Percentiles rank a stretch among this genome's conserved stretches.
Evolutionary conservation across 371 early-diverging fungal species (phyloP).

Genomic region (Lichtheimia ramosa): DNA sequence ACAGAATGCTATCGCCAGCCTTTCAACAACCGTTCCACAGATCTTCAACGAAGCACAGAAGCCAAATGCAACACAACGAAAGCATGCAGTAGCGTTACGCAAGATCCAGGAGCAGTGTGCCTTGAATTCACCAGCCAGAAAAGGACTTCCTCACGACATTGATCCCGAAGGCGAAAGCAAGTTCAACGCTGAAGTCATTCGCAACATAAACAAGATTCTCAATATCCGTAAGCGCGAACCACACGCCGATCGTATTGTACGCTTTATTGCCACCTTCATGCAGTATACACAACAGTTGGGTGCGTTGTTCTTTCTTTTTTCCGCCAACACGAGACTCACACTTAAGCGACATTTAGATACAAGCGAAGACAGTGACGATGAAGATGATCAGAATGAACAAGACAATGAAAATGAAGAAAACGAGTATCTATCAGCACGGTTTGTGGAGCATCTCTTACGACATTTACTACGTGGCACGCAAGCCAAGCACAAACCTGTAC

Average conservation of each 20-base stretch:
- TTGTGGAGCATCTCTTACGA: slow-evolving; percentile 67
- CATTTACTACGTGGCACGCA: slow-evolving; percentile 74
- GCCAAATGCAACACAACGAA: slow-evolving; percentile 66
- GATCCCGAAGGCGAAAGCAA: slow-evolving; percentile 56
- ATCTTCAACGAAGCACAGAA: slow-evolving; percentile 82
- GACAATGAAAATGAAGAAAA: slow-evolving; percentile 32
- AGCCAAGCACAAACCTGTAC: slow-evolving; percentile 73
- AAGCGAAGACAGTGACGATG: slow-evolving; percentile 3
- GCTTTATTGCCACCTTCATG: slow-evolving; percentile 77
- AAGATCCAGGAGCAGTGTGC: slow-evolving; percentile 72
- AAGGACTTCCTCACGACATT: slow-evolving; percentile 40
- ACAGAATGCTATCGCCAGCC: slow-evolving; percentile 12
- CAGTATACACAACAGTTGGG: slow-evolving; percentile 70
- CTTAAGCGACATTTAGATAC: too few species aligned
- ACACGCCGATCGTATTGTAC: slow-evolving; percentile 71
- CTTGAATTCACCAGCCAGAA: slow-evolving; percentile 37
- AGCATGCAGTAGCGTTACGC: slow-evolving; percentile 72
- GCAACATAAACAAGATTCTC: slow-evolving; percentile 74
- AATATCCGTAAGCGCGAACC: slow-evolving; percentile 72
- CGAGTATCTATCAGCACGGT: slow-evolving; percentile 70
- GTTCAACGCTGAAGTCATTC: slow-evolving; percentile 69
- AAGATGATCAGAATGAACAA: slow-evolving; percentile 20
- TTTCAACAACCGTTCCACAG: slow-evolving; percentile 52
- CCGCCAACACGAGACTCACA: too few species aligned
- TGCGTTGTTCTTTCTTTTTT: slow-evolving; percentile 8